A percentile compares a stretch with the other conserved stretches of the same genome.
These are phyloP conservation scores for Phytophthora niederhauseri DNA, from an alignment of 352 stramenopile genomes.

Conservation along the genomic window DNA sequence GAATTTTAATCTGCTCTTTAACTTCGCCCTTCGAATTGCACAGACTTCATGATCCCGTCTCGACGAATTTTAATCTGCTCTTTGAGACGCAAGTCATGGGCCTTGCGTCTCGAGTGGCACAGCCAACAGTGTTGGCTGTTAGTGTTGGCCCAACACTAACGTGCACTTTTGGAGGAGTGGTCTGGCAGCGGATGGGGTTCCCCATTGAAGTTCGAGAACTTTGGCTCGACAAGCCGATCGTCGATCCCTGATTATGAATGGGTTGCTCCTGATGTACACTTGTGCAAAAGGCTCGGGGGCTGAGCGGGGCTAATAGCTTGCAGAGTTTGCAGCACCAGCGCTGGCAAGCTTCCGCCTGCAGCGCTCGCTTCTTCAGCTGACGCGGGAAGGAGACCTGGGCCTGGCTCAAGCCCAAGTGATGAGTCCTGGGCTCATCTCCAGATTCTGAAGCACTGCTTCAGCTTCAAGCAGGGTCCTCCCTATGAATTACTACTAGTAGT, in stretches of 20 bases:
- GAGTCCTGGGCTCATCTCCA: constrained; percentile 3
- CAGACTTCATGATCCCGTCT: neutral
- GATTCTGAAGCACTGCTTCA: constrained; percentile 10
- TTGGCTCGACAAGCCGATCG: neutral
- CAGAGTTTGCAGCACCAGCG: neutral
- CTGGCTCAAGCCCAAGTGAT: constrained; percentile 16
- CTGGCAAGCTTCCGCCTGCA: neutral
- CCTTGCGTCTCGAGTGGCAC: neutral
- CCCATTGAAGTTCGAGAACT: neutral
- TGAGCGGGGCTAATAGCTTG: neutral
- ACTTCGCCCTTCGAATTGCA: too few species aligned
- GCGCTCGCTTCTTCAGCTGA: neutral
- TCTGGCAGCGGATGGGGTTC: neutral
- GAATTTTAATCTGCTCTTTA: neutral
- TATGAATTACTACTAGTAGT: neutral
- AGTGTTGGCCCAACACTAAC: too few species aligned
- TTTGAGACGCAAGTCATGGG: neutral
- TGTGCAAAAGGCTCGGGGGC: neutral
- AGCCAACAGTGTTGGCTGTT: too few species aligned
- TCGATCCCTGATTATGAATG: neutral
- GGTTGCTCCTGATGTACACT: neutral
- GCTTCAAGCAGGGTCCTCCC: neutral
- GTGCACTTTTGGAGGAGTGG: neutral
- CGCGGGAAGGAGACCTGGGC: constrained; percentile 4
- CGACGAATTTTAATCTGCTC: neutral